Conservation (phyloP, 371 early-diverging fungal genomes). For the Nematocida ironsii region DNA sequence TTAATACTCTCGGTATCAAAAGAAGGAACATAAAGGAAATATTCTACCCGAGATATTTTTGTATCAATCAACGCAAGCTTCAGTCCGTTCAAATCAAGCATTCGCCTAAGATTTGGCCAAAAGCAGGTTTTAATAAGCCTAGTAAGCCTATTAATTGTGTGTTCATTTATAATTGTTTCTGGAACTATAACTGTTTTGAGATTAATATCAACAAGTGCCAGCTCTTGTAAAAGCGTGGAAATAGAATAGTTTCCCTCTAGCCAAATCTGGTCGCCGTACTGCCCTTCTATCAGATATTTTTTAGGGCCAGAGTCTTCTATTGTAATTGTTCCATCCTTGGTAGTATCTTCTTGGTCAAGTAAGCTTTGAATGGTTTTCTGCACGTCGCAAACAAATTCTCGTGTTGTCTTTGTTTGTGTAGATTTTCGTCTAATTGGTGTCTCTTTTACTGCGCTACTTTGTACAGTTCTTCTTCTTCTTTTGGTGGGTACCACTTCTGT, state of each 20-base stretch:
- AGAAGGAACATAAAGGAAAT: constrained; percentile 48
- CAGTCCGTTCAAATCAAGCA: constrained; percentile 40
- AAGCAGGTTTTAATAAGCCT: constrained; percentile 55
- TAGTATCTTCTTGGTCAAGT: constrained; percentile 58
- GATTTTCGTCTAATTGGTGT: constrained; percentile 4
- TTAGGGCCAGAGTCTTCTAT: constrained; percentile 51
- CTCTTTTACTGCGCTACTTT: not conserved
- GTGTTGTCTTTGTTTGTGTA: not conserved
- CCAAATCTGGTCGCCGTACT: constrained; percentile 28
- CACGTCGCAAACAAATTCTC: constrained; percentile 54
- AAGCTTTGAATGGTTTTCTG: constrained; percentile 53
- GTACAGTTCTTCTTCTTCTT: constrained; percentile 18
- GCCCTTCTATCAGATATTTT: constrained; percentile 32
- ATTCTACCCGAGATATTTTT: constrained; percentile 55
- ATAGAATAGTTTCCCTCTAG: constrained; percentile 57
- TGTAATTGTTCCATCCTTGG: constrained; percentile 50
- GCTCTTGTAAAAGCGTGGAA: constrained; percentile 55
- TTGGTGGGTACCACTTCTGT: constrained; percentile 1
- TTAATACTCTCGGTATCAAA: constrained; percentile 2
- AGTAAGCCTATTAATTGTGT: constrained; percentile 49
- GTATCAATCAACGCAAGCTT: constrained; percentile 56
- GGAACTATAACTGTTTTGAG: constrained; percentile 51
- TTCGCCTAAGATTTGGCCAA: constrained; percentile 53
- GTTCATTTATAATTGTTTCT: constrained; percentile 50
- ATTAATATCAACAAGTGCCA: constrained; percentile 49